These are phyloP conservation scores for Macrophomina tecta DNA, from an alignment of 2,329 filamentous ascomycete genomes.

Conservation along the genomic window DNA sequence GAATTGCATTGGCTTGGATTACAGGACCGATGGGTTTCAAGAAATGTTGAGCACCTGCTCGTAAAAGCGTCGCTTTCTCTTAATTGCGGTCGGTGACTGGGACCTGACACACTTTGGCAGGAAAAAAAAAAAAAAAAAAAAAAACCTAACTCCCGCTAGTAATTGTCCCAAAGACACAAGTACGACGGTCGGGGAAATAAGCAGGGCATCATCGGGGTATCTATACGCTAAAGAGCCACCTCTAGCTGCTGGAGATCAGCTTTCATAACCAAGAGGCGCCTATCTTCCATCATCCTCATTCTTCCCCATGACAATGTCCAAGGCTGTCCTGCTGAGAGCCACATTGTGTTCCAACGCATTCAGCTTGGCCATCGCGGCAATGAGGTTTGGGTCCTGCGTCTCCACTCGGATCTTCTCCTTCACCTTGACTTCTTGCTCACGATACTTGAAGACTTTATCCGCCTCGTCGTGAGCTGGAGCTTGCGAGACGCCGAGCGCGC, in stretches of 20 bases:
- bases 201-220: not conserved
- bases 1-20: no score
- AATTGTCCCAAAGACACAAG: no score
- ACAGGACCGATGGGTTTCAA: no score
- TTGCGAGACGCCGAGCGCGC: slow-evolving; percentile 51
- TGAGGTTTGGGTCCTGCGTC: slow-evolving; percentile 83
- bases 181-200: not conserved
- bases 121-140: no score
- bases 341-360: slow-evolving; percentile 77
- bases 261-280: not conserved
- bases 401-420: slow-evolving; percentile 89
- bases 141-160: no score
- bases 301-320: slow-evolving; percentile 76
- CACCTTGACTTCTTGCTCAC: slow-evolving; percentile 76
- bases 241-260: not conserved
- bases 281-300: slow-evolving; percentile 17
- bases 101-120: no score
- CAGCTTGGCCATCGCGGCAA: slow-evolving; percentile 84
- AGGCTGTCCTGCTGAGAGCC: slow-evolving; percentile 70
- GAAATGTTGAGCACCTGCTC: no score
- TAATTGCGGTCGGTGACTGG: no score
- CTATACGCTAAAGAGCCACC: not conserved
- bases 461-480: slow-evolving; percentile 65
- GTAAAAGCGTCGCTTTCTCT: no score
- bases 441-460: slow-evolving; percentile 74